Percentiles rank a stretch among this genome's conserved stretches.
Evolutionary conservation across 2,329 filamentous ascomycete genomes (phyloP).

Genomic region (Fusarium robinianum): DNA sequence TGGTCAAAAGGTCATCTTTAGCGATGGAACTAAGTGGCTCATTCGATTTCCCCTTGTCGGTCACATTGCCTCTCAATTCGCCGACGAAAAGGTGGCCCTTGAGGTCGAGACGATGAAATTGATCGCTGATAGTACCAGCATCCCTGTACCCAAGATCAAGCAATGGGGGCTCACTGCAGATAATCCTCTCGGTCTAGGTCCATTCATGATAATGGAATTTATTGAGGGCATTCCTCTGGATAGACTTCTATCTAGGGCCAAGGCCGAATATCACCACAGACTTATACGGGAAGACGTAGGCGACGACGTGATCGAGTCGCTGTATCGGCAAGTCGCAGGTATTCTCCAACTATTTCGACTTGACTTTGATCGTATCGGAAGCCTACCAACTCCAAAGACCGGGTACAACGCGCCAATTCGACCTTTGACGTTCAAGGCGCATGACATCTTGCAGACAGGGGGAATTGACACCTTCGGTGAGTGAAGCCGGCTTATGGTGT

Average conservation of each 20-base stretch:
- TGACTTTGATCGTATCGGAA: conserved; percentile 5
- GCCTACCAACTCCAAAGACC: conserved; percentile 1
- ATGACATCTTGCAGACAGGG: not conserved
- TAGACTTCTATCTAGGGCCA: conserved; percentile 5
- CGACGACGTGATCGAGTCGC: not conserved
- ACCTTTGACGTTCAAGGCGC: conserved; percentile 4
- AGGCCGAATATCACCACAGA: not conserved
- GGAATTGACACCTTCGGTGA: conserved; percentile 5
- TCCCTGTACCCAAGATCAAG: conserved; percentile 11
- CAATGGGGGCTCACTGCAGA: conserved; percentile 8
- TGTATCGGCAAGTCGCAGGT: conserved; percentile 3
- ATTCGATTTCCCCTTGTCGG: too few species aligned
- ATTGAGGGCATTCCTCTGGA: conserved; percentile 5
- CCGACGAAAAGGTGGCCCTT: conserved; percentile 9
- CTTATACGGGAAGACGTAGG: conserved; percentile 3
- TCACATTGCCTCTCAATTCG: too few species aligned
- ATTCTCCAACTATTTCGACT: conserved; percentile 3
- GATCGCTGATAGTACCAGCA: conserved; percentile 1
- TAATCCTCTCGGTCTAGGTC: conserved; percentile 9
- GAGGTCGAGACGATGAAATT: conserved; percentile 13
- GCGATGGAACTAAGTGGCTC: too few species aligned
- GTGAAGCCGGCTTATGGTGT: too few species aligned
- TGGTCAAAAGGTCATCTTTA: too few species aligned
- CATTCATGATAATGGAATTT: conserved; percentile 15
- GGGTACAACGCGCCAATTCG: conserved; percentile 1